Percentiles rank a stretch among this genome's conserved stretches.
These are phyloP conservation scores for Teratosphaeria nubilosa DNA, from an alignment of 2,329 filamentous ascomycete genomes.

Conservation along the genomic window DNA sequence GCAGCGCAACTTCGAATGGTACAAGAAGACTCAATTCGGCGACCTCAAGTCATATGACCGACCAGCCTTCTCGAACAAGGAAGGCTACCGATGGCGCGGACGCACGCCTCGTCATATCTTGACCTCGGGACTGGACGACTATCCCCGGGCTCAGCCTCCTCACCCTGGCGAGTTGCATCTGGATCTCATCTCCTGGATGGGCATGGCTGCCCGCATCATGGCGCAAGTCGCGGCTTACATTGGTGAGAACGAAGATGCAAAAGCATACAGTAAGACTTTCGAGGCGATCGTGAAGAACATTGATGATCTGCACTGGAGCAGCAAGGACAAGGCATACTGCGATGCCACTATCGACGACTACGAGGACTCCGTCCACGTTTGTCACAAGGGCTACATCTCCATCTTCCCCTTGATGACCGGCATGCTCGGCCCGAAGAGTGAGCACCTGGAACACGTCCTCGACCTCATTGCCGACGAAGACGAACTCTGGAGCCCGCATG, in stretches of 20 bases:
- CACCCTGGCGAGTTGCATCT: constrained; percentile 93
- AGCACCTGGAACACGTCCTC: constrained; percentile 63
- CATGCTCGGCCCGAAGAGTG: constrained; percentile 61
- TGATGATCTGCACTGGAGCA: constrained; percentile 86
- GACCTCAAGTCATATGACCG: constrained; percentile 89
- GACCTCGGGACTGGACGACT: constrained; percentile 91
- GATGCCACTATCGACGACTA: constrained; percentile 93
- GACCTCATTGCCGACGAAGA: constrained; percentile 70
- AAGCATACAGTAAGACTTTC: constrained; percentile 60
- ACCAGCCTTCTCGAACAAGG: constrained; percentile 75
- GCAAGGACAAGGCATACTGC: constrained; percentile 72
- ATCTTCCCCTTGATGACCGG: constrained; percentile 87
- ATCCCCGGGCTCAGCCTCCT: constrained; percentile 84
- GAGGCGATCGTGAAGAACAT: constrained; percentile 76
- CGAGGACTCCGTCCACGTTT: constrained; percentile 80
- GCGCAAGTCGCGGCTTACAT: constrained; percentile 67
- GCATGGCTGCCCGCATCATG: constrained; percentile 86
- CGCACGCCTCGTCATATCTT: constrained; percentile 78
- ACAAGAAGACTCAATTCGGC: constrained; percentile 80
- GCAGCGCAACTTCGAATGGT: constrained; percentile 87
- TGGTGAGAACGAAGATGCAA: constrained; percentile 64
- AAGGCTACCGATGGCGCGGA: constrained; percentile 91
- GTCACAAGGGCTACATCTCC: constrained; percentile 93
- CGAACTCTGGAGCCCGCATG: constrained; percentile 81
- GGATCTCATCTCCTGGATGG: constrained; percentile 92